Percentiles rank a stretch among this genome's conserved stretches.
Conservation (phyloP, 179 eudicot genomes). For the Dionaea muscipula region DNA sequence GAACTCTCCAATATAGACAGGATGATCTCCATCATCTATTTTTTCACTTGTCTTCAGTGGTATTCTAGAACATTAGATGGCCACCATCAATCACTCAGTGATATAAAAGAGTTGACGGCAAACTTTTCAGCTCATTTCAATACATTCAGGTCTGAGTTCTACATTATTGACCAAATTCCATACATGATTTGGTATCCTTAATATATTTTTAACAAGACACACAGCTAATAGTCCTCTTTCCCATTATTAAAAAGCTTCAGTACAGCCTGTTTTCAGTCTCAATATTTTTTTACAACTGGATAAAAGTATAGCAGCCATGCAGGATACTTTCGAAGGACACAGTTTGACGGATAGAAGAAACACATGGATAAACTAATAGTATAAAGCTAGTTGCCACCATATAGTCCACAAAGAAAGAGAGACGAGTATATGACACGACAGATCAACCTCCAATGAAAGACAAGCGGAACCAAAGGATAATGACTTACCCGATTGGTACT, state of each 20-base stretch:
- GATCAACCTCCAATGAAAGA: too few species aligned
- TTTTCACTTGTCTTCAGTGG: constrained; percentile 44
- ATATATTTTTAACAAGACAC: too few species aligned
- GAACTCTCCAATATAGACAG: constrained; percentile 82
- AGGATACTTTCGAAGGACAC: too few species aligned
- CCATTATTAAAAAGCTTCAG: too few species aligned
- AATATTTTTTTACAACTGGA: too few species aligned
- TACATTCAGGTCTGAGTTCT: background rate
- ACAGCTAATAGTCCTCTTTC: too few species aligned
- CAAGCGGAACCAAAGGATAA: too few species aligned
- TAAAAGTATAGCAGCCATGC: too few species aligned
- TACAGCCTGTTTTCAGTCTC: too few species aligned
- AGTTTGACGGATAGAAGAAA: too few species aligned
- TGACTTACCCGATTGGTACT: too few species aligned
- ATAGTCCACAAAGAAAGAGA: background rate
- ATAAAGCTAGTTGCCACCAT: background rate
- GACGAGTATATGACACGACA: background rate
- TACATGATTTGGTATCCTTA: background rate
- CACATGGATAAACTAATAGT: background rate
- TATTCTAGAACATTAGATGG: constrained; percentile 27
- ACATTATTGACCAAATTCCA: background rate
- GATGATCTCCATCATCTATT: constrained; percentile 43
- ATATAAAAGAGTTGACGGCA: background rate
- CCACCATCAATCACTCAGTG: constrained; percentile 6
- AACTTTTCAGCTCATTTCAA: background rate